Conservation (phyloP, 2,329 filamentous ascomycete species). For the Gaeumannomyces tritici region DNA sequence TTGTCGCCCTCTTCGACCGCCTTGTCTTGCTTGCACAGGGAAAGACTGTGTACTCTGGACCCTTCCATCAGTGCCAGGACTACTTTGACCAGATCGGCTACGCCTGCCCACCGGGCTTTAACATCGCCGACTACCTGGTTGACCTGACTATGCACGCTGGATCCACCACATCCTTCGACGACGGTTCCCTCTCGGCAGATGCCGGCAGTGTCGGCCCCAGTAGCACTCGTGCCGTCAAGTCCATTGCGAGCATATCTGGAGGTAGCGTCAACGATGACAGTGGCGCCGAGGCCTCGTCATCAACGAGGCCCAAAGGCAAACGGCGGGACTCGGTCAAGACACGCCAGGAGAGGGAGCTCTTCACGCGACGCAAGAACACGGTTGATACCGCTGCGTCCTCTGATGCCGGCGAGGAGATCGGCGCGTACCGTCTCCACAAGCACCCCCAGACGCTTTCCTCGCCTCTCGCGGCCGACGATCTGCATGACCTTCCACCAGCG, state of each 20-base stretch:
- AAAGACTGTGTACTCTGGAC: conserved; percentile 85
- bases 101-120: conserved; percentile 89
- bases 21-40: conserved; percentile 86
- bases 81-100: conserved; percentile 94
- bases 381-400: conserved; percentile 55
- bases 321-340: conserved; percentile 73
- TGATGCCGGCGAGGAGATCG: conserved; percentile 41
- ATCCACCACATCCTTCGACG: conserved; percentile 47
- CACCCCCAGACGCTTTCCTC: conserved; percentile 32
- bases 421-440: conserved; percentile 40
- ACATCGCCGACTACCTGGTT: conserved; percentile 95
- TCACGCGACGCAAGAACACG: conserved; percentile 65
- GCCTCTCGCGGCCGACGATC: conserved; percentile 59
- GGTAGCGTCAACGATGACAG: conserved; percentile 63
- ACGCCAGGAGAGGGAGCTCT: conserved; percentile 84
- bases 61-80: conserved; percentile 75
- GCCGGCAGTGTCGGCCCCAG: conserved; percentile 66
- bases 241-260: conserved; percentile 74
- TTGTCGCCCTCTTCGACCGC: conserved; percentile 91
- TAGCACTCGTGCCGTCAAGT: conserved; percentile 82
- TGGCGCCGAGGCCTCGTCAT: conserved; percentile 47
- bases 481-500: conserved; percentile 49
- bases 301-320: conserved; percentile 56
- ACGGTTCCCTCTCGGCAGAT: conserved; percentile 43
- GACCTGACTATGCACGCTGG: conserved; percentile 96